phyloP scores from a whole-genome alignment of 2,329 filamentous ascomycete species.

The Arthrobotrys conoides region DNA sequence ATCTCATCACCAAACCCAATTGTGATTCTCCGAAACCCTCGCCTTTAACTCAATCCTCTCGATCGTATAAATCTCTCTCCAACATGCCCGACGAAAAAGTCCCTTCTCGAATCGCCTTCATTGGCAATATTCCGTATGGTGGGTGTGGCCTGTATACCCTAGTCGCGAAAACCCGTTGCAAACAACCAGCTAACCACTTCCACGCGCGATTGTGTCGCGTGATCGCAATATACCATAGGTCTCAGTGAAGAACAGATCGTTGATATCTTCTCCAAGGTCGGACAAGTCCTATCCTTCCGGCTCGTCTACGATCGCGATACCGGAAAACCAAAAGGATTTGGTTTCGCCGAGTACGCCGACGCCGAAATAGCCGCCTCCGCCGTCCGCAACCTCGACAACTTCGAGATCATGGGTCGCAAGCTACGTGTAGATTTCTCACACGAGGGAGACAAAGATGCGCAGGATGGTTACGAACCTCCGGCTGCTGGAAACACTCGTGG shows the following conservation, averaged over 20 bases:
- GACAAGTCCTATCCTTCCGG: conserved; percentile 77
- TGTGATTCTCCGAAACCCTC: background rate
- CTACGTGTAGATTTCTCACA: conserved; percentile 79
- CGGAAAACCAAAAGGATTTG: conserved; percentile 78
- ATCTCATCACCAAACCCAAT: conserved; percentile 15
- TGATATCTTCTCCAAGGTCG: conserved; percentile 76
- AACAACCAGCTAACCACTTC: conserved; percentile 36
- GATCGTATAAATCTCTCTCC: background rate
- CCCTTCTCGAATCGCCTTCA: conserved; percentile 64
- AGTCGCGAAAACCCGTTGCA: conserved; percentile 21
- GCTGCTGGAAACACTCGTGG: conserved; percentile 53
- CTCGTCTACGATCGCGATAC: conserved; percentile 80
- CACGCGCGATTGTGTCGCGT: conserved; percentile 57
- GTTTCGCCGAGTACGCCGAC: conserved; percentile 78
- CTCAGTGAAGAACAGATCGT: conserved; percentile 79
- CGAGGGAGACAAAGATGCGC: conserved; percentile 75
- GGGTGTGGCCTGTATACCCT: conserved; percentile 13
- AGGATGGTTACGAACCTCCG: conserved; percentile 66
- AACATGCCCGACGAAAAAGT: conserved; percentile 58
- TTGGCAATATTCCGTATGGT: conserved; percentile 65
- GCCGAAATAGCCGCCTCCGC: conserved; percentile 78
- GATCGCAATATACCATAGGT: conserved; percentile 66
- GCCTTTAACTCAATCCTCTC: background rate
- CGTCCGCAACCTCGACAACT: conserved; percentile 78
- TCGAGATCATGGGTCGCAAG: conserved; percentile 78